Conservation (phyloP, 1,284 basidiomycete species). For the Cerioporus squamosus region DNA sequence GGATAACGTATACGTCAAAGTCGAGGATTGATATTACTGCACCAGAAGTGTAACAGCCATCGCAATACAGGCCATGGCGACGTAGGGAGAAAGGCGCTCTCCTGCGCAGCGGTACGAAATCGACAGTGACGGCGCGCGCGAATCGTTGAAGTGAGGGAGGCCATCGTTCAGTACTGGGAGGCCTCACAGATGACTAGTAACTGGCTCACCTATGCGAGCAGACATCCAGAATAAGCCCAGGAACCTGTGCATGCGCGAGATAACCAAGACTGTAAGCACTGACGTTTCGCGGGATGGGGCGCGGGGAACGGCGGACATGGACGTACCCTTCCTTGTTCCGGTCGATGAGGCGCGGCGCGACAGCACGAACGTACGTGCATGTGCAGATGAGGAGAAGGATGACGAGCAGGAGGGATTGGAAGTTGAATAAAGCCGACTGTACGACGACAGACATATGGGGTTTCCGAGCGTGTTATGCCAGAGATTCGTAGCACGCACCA, state of each 20-base stretch:
- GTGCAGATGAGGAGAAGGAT: slow-evolving; percentile 95
- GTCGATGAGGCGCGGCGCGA: slow-evolving; percentile 89
- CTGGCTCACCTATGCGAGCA: slow-evolving; percentile 81
- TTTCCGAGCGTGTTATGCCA: not conserved
- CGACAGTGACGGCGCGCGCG: too few species aligned
- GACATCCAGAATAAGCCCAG: slow-evolving; percentile 93
- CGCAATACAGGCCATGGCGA: slow-evolving; percentile 63
- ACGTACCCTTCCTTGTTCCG: slow-evolving; percentile 93
- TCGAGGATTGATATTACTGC: slow-evolving; percentile 22
- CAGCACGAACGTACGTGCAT: slow-evolving; percentile 93
- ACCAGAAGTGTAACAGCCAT: slow-evolving; percentile 45
- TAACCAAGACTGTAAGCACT: not conserved
- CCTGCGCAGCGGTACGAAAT: slow-evolving; percentile 38
- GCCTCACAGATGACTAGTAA: not conserved
- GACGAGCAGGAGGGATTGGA: slow-evolving; percentile 93
- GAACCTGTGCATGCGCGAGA: slow-evolving; percentile 56
- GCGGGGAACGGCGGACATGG: not conserved
- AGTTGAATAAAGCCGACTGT: slow-evolving; percentile 98
- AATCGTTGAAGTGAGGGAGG: too few species aligned
- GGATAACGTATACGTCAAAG: too few species aligned
- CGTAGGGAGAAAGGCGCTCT: slow-evolving; percentile 71
- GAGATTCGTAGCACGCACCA: not conserved
- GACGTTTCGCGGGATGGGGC: not conserved
- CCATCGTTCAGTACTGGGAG: too few species aligned
- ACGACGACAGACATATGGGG: not conserved